Conservation (phyloP, 73 alveolate genomes). For the Symbiodinium natans region DNA sequence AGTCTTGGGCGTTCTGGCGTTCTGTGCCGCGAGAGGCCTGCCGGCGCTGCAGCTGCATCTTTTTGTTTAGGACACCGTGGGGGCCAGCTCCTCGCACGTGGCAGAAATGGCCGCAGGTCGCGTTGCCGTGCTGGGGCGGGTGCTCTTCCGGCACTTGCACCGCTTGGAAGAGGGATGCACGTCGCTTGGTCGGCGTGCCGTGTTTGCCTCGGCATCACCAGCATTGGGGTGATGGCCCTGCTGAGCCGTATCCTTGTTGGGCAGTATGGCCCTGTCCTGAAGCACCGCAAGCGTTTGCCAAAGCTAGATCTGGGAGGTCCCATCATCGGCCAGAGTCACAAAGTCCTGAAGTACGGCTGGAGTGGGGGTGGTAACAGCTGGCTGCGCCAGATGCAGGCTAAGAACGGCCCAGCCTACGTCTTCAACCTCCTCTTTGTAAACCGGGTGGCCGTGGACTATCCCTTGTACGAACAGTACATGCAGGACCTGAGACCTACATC, state of each 20-base stretch:
- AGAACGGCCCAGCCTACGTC: neutral
- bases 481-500: too few species aligned
- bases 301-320: neutral
- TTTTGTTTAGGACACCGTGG: too few species aligned
- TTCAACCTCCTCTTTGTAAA: neutral
- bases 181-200: neutral
- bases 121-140: too few species aligned
- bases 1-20: too few species aligned
- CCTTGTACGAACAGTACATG: neutral
- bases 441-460: neutral
- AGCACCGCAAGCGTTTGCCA: neutral
- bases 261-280: neutral
- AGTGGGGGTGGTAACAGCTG: neutral
- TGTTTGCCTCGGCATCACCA: neutral
- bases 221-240: neutral
- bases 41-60: too few species aligned
- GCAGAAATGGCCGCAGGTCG: too few species aligned
- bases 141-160: too few species aligned
- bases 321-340: neutral
- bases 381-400: constrained; percentile 4
- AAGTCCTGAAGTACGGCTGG: neutral
- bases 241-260: neutral
- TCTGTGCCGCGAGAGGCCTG: too few species aligned
- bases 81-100: too few species aligned
- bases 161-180: too few species aligned